phyloP scores from a whole-genome alignment of 164 flowering plant genomes.

The Pachysandra terminalis region DNA sequence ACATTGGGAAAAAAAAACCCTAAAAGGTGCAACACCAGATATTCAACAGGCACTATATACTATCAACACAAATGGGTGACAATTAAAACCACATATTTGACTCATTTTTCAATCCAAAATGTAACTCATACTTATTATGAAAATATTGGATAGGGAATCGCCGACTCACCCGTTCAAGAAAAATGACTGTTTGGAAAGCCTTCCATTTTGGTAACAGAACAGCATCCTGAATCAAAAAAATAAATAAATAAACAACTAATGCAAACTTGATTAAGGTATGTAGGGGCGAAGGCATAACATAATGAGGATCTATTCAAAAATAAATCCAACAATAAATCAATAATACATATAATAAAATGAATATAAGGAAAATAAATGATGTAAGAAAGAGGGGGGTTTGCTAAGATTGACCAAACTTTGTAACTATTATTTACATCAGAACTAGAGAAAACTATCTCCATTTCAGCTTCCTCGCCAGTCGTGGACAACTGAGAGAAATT shows the following conservation, averaged over 20 bases:
- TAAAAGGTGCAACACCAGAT: not conserved
- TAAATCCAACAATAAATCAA: not conserved
- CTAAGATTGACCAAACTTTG: conserved; percentile 40
- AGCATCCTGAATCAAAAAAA: conserved; percentile 52
- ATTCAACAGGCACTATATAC: not conserved
- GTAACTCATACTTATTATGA: not conserved
- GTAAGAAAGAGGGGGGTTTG: not conserved
- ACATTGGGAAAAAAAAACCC: not conserved
- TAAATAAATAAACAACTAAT: not conserved
- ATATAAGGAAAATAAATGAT: not conserved
- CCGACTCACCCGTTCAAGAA: conserved; percentile 66
- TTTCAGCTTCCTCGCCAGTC: conserved; percentile 28
- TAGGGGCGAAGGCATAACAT: no score
- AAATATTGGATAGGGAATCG: not conserved
- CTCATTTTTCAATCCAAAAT: not conserved
- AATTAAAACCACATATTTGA: not conserved
- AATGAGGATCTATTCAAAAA: not conserved
- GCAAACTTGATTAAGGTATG: not conserved
- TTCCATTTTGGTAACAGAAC: conserved; percentile 70
- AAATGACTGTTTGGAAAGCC: conserved; percentile 86
- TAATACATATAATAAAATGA: not conserved
- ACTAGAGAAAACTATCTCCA: conserved; percentile 39
- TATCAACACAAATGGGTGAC: not conserved
- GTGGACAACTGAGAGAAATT: conserved; percentile 29
- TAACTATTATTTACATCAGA: conserved; percentile 59